Evolutionary conservation across 2,329 filamentous ascomycete genomes (phyloP).

Genomic region (Cucurbitaria berberidis): DNA sequence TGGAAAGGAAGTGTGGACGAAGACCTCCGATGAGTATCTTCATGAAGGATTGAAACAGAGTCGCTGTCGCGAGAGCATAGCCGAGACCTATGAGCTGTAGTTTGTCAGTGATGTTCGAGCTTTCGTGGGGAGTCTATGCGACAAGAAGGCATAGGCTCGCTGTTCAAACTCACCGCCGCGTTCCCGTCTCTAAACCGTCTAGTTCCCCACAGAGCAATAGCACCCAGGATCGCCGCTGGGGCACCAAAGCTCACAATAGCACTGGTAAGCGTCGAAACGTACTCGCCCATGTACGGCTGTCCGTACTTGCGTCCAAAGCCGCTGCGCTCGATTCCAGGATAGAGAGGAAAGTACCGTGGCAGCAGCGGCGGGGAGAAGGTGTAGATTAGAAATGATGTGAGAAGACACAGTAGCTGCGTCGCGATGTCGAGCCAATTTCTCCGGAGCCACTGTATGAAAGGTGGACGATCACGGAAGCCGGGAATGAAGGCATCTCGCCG

Average conservation of each 20-base stretch:
- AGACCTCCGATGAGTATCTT: conserved; percentile 44
- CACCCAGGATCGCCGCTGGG: conserved; percentile 66
- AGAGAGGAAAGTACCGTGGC: conserved; percentile 62
- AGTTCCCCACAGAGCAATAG: conserved; percentile 66
- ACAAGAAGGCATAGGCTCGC: too few relatives aligned
- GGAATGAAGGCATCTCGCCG: conserved; percentile 5
- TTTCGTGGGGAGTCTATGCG: too few relatives aligned
- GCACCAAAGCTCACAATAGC: conserved; percentile 68
- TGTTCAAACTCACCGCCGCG: conserved; percentile 62
- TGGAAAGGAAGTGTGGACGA: conserved; percentile 41
- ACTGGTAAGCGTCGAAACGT: conserved; percentile 70
- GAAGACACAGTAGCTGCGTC: conserved; percentile 67
- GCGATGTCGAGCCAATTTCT: conserved; percentile 63
- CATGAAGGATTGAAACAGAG: conserved; percentile 38
- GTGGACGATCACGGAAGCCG: conserved; percentile 18
- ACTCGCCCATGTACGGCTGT: conserved; percentile 71
- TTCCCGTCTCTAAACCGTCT: conserved; percentile 58
- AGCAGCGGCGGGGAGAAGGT: conserved; percentile 59
- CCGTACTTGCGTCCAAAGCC: conserved; percentile 61
- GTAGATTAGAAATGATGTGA: conserved; percentile 53
- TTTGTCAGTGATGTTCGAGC: neutral
- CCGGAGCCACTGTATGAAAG: conserved; percentile 18
- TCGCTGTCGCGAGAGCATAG: conserved; percentile 36
- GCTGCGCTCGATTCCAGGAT: conserved; percentile 14
- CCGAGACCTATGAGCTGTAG: conserved; percentile 36